A percentile compares a stretch with the other conserved stretches of the same genome.
Conservation (phyloP, 768 basidiomycete species). For the Kwoniella sp. region DNA sequence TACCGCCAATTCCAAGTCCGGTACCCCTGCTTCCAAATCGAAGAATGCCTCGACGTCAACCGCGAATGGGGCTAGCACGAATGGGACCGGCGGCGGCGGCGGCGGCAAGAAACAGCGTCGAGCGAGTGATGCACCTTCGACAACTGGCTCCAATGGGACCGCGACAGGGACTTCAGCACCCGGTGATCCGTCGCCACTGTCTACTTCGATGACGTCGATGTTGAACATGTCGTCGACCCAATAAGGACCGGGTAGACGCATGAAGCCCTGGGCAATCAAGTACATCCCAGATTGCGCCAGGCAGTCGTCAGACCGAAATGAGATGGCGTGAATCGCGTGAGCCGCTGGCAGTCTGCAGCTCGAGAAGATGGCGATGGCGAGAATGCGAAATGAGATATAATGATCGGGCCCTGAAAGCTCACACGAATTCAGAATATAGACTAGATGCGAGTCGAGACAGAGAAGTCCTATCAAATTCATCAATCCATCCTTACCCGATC, state of each 20-base stretch:
- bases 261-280: too few species aligned
- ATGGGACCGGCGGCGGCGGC: neutral
- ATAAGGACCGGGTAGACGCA: neutral
- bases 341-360: too few species aligned
- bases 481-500: too few species aligned
- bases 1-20: neutral
- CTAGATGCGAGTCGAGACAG: too few species aligned
- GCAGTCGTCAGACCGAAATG: too few species aligned
- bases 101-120: constrained; percentile 7
- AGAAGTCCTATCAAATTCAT: too few species aligned
- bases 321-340: too few species aligned
- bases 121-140: constrained; percentile 2
- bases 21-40: neutral
- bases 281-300: too few species aligned
- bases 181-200: constrained; percentile 1
- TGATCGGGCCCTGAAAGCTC: too few species aligned
- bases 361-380: too few species aligned
- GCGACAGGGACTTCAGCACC: neutral
- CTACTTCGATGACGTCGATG: constrained; percentile 5
- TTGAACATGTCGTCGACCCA: constrained; percentile 11
- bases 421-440: too few species aligned
- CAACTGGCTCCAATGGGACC: neutral
- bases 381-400: too few species aligned
- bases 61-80: constrained; percentile 3
- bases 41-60: constrained; percentile 1